Evolutionary conservation across 2,329 filamentous ascomycete genomes (phyloP).

Genomic region (Drechslerella dactyloides): DNA sequence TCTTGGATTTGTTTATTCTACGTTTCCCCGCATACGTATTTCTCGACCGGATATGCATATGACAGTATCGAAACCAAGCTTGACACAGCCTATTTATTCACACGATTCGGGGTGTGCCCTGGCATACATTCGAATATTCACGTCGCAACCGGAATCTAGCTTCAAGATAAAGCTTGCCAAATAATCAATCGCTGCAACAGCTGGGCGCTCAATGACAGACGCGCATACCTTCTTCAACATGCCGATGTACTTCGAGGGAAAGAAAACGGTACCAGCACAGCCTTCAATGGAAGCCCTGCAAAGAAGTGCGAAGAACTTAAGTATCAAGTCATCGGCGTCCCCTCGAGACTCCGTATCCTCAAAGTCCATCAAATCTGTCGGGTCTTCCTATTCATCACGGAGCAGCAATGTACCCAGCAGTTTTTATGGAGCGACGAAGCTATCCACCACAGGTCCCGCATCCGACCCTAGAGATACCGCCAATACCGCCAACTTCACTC

Average conservation of each 20-base stretch:
- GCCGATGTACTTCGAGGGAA: slow-evolving; percentile 48
- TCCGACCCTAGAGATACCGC: slow-evolving; percentile 39
- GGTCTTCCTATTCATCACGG: slow-evolving; percentile 36
- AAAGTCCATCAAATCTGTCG: slow-evolving; percentile 26
- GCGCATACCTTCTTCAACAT: slow-evolving; percentile 41
- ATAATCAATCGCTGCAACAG: background rate
- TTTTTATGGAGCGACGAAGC: slow-evolving; percentile 22
- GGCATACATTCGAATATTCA: no score
- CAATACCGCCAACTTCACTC: slow-evolving; percentile 33
- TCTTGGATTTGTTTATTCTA: background rate
- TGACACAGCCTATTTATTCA: background rate
- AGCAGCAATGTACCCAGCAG: slow-evolving; percentile 28
- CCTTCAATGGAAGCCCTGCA: slow-evolving; percentile 29
- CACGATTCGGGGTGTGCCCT: no score
- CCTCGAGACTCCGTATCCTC: slow-evolving; percentile 45
- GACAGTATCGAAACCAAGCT: background rate
- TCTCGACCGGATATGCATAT: slow-evolving; percentile 7
- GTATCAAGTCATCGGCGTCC: slow-evolving; percentile 29
- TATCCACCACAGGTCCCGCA: slow-evolving; percentile 13
- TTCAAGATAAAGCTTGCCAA: no score
- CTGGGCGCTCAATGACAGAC: slow-evolving; percentile 13
- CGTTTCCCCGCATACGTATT: slow-evolving; percentile 14
- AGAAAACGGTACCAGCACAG: slow-evolving; percentile 29
- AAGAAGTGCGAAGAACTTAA: slow-evolving; percentile 20
- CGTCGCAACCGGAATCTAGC: no score